Evolutionary conservation across 805 yeast genomes (phyloP).

Genomic region (Wickerhamiella azymoides): DNA sequence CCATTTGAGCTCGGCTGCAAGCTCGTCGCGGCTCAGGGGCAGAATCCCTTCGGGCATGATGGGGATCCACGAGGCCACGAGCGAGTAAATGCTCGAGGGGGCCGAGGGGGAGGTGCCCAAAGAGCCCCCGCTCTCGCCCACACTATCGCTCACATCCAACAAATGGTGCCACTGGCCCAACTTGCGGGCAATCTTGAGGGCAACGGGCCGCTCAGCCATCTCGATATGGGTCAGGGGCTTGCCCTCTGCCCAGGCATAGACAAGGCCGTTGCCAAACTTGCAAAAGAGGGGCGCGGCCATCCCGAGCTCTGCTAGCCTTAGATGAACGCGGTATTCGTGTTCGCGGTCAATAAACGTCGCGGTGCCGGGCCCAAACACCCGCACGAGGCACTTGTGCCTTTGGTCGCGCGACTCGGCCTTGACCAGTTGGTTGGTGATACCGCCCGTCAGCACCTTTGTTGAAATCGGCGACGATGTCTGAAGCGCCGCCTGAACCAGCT

Average conservation of each 20-base stretch:
- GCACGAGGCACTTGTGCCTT: slow-evolving; percentile 30
- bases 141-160: slow-evolving; percentile 17
- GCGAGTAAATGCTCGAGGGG: slow-evolving; percentile 19
- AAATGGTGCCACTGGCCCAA: slow-evolving; percentile 57
- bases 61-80: slow-evolving; percentile 47
- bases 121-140: slow-evolving; percentile 17
- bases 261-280: slow-evolving; percentile 55
- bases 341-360: slow-evolving; percentile 57
- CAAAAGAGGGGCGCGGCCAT: slow-evolving; percentile 61
- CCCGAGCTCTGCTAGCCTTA: slow-evolving; percentile 41
- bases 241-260: slow-evolving; percentile 58
- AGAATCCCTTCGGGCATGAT: slow-evolving; percentile 39
- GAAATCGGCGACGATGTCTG: slow-evolving; percentile 7
- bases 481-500: slow-evolving; percentile 1
- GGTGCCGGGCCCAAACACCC: slow-evolving; percentile 68
- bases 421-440: slow-evolving; percentile 27
- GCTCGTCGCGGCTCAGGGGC: slow-evolving; percentile 28
- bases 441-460: slow-evolving; percentile 24
- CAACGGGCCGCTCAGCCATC: slow-evolving; percentile 34
- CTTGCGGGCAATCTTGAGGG: slow-evolving; percentile 46
- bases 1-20: slow-evolving; percentile 45
- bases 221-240: slow-evolving; percentile 44
- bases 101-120: slow-evolving; percentile 6
- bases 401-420: slow-evolving; percentile 13
- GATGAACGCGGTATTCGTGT: slow-evolving; percentile 58